These are phyloP conservation scores for Backusella mclennaniae DNA, from an alignment of 192 early-diverging fungal species.

Conservation along the genomic window DNA sequence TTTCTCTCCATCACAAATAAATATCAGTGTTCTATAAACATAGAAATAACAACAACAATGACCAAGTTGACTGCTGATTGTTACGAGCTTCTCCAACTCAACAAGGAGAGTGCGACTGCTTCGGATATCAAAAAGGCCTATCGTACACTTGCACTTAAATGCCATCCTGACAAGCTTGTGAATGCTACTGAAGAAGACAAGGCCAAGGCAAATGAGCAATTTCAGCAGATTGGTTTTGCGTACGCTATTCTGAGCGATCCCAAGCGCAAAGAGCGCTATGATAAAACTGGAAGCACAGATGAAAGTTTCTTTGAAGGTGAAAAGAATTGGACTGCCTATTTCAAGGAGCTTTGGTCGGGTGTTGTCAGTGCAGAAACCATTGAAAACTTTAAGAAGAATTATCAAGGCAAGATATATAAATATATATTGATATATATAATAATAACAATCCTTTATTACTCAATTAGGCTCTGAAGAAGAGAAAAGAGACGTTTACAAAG, in stretches of 20 bases:
- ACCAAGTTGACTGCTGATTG: background rate
- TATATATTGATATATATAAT: background rate
- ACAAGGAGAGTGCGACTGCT: constrained; percentile 49
- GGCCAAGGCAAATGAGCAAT: constrained; percentile 58
- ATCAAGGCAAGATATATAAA: constrained; percentile 50
- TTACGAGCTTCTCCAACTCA: constrained; percentile 20
- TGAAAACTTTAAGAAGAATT: constrained; percentile 66
- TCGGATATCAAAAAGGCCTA: constrained; percentile 88
- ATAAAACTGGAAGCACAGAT: constrained; percentile 66
- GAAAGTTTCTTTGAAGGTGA: constrained; percentile 39
- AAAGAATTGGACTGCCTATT: constrained; percentile 81
- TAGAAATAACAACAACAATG: background rate
- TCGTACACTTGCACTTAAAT: constrained; percentile 85
- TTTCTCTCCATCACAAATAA: background rate
- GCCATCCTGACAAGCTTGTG: constrained; percentile 77
- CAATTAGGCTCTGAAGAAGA: constrained; percentile 71
- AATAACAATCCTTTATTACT: background rate
- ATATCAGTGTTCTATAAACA: no score
- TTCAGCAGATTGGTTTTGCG: constrained; percentile 73
- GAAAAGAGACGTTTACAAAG: constrained; percentile 60
- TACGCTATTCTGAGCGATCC: constrained; percentile 77
- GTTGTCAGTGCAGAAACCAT: constrained; percentile 73
- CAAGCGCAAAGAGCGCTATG: constrained; percentile 62
- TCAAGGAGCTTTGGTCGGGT: constrained; percentile 72
- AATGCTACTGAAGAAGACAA: constrained; percentile 64